Conservation (phyloP, 108 stramenopile genomes). For the Cyclotella sp. region DNA sequence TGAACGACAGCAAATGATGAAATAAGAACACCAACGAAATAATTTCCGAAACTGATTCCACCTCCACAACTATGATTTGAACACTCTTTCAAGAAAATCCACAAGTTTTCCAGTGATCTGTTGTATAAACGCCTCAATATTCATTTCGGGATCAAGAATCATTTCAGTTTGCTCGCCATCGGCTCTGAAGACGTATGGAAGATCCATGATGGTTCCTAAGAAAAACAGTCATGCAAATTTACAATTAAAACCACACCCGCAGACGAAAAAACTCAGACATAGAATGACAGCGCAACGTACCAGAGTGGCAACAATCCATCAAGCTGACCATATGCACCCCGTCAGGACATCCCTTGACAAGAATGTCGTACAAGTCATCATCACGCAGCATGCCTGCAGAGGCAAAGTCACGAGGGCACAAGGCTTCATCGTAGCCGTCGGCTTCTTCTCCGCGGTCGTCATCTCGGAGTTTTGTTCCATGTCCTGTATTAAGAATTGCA, state of each 20-base stretch:
- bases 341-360: slow-evolving; percentile 46
- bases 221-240: neutral
- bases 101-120: slow-evolving; percentile 39
- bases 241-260: no score
- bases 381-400: slow-evolving; percentile 61
- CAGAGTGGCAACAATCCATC: slow-evolving; percentile 78
- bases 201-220: slow-evolving; percentile 63
- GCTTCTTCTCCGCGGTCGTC: slow-evolving; percentile 69
- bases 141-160: slow-evolving; percentile 53
- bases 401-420: slow-evolving; percentile 68
- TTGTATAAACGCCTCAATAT: slow-evolving; percentile 56
- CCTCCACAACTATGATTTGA: slow-evolving; percentile 3
- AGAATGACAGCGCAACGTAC: slow-evolving; percentile 4
- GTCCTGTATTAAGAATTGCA: slow-evolving; percentile 58
- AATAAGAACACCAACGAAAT: neutral
- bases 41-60: neutral
- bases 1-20: no score
- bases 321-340: slow-evolving; percentile 47
- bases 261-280: neutral
- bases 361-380: slow-evolving; percentile 62
- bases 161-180: slow-evolving; percentile 69
- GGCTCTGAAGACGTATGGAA: slow-evolving; percentile 59
- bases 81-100: slow-evolving; percentile 17
- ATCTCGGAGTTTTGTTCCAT: slow-evolving; percentile 77
- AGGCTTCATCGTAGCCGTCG: slow-evolving; percentile 67